Conservation (phyloP, 1,284 basidiomycete genomes). For the Gomphus sp. region DNA sequence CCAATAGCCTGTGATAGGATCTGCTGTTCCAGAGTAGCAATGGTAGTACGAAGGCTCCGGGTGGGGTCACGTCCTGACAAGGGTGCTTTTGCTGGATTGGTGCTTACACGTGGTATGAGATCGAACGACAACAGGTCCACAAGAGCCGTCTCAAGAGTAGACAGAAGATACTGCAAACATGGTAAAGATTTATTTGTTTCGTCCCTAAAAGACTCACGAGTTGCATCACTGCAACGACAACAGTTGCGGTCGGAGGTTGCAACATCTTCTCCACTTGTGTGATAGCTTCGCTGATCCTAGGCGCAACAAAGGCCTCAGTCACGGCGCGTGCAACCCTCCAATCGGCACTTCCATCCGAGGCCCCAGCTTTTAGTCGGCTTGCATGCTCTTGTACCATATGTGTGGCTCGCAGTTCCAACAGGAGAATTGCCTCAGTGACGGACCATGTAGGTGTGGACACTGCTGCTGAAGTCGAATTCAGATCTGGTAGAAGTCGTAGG, state of each 20-base stretch:
- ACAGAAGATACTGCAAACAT: conserved; percentile 47
- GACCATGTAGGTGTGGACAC: conserved; percentile 14
- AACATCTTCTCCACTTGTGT: conserved; percentile 20
- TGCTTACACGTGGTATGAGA: conserved; percentile 24
- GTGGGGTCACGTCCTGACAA: conserved; percentile 30
- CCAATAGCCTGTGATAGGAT: conserved; percentile 63
- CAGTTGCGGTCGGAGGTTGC: conserved; percentile 22
- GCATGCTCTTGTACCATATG: conserved; percentile 43
- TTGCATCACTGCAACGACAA: conserved; percentile 35
- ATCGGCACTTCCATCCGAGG: conserved; percentile 42
- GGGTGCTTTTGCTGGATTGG: not conserved
- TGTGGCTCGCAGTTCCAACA: conserved; percentile 58
- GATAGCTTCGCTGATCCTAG: conserved; percentile 42
- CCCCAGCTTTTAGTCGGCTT: conserved; percentile 19
- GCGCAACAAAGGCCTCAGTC: conserved; percentile 58
- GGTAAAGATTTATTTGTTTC: not conserved
- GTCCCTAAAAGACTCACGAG: conserved; percentile 33
- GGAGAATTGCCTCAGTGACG: conserved; percentile 22
- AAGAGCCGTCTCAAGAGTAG: conserved; percentile 43
- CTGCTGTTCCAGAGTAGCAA: conserved; percentile 39
- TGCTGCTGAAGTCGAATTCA: conserved; percentile 14
- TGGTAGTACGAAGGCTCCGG: conserved; percentile 42
- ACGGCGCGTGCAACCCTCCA: conserved; percentile 54
- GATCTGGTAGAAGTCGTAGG: conserved; percentile 36
- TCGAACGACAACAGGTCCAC: conserved; percentile 51